Evolutionary conservation across 768 basidiomycete genomes (phyloP).

Genomic region (Auriscalpium vulgare): DNA sequence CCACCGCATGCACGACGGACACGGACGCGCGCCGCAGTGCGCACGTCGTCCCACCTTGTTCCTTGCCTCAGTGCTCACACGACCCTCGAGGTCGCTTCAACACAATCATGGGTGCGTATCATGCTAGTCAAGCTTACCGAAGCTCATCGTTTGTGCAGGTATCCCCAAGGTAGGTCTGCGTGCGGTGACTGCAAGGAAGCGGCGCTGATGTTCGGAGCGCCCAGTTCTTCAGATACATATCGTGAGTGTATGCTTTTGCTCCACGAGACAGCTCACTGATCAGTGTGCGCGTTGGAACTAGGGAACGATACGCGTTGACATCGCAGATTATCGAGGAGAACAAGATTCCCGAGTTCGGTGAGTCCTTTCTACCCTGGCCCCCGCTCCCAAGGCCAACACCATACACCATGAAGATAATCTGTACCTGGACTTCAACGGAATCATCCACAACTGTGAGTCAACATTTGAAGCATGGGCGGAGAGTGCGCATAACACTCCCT

Average conservation of each 20-base stretch:
- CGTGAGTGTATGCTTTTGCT: constrained; percentile 39
- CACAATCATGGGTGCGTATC: constrained; percentile 11
- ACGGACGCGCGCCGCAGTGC: too few species aligned
- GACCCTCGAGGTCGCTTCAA: neutral
- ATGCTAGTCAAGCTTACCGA: neutral
- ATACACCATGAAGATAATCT: constrained; percentile 55
- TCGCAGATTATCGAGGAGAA: constrained; percentile 98
- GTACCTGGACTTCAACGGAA: constrained; percentile 92
- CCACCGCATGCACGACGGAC: too few species aligned
- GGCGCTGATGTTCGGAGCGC: neutral
- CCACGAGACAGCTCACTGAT: neutral
- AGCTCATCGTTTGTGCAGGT: constrained; percentile 8
- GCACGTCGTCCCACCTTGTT: too few species aligned
- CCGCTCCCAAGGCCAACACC: too few species aligned
- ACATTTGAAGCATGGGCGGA: neutral
- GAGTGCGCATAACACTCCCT: neutral
- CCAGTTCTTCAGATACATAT: constrained; percentile 95
- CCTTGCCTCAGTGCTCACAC: too few species aligned
- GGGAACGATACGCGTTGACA: constrained; percentile 96
- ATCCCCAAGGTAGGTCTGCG: constrained; percentile 36
- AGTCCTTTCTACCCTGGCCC: constrained; percentile 14
- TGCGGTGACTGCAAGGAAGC: neutral
- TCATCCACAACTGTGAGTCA: constrained; percentile 70
- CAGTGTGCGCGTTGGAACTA: constrained; percentile 22
- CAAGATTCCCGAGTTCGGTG: constrained; percentile 97